phyloP scores from a whole-genome alignment of 495 filamentous ascomycete genomes.

The Xylaria palmicola region DNA sequence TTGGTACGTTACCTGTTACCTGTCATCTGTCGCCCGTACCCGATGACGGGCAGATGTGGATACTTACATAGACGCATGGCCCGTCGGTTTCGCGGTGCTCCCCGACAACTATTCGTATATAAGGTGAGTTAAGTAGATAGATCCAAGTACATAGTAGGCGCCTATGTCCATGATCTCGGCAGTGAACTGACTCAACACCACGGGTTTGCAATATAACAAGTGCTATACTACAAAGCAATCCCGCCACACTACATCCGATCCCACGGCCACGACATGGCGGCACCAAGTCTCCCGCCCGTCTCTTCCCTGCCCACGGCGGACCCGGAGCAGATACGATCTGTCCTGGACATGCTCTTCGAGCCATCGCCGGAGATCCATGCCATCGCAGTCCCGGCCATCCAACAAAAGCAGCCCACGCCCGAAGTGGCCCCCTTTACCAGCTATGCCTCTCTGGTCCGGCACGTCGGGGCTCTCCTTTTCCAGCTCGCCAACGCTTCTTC shows the following conservation, averaged over 20 bases:
- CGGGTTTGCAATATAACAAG: too few species aligned
- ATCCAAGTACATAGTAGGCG: too few species aligned
- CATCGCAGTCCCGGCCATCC: slow-evolving; percentile 65
- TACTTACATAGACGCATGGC: neutral
- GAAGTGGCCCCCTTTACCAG: slow-evolving; percentile 11
- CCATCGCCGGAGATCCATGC: slow-evolving; percentile 72
- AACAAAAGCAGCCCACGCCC: slow-evolving; percentile 40
- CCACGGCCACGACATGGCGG: slow-evolving; percentile 13
- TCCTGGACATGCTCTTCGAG: slow-evolving; percentile 87
- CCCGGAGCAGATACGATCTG: slow-evolving; percentile 28
- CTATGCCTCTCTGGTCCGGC: slow-evolving; percentile 20
- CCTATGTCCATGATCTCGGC: too few species aligned
- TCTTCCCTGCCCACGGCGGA: slow-evolving; percentile 20
- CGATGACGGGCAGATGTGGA: too few species aligned
- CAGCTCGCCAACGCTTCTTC: slow-evolving; percentile 15
- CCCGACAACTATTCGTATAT: neutral
- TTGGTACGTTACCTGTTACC: too few species aligned
- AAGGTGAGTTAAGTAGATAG: too few species aligned
- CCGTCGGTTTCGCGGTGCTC: slow-evolving; percentile 5
- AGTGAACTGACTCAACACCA: too few species aligned
- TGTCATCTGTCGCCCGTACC: too few species aligned
- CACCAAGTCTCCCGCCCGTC: slow-evolving; percentile 19
- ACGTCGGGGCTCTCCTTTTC: slow-evolving; percentile 19
- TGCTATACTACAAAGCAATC: too few species aligned
- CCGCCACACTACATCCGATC: too few species aligned